Evolutionary conservation across 106 monocot species (phyloP).

Genomic region (Acorus gramineus): DNA sequence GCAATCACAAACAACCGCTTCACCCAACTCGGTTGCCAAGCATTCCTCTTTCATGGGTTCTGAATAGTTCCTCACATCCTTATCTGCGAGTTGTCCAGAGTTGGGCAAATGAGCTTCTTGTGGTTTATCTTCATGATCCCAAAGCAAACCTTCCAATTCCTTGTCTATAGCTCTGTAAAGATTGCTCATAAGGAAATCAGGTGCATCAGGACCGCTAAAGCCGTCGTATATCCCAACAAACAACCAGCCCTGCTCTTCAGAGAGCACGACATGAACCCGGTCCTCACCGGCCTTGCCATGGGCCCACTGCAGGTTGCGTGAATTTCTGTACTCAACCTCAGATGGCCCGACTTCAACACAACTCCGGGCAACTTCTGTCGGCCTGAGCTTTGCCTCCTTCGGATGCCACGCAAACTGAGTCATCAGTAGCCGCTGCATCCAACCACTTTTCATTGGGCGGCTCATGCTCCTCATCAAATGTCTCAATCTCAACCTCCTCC

Average conservation of each 20-base stretch:
- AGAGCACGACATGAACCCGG: constrained; percentile 92
- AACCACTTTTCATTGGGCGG: constrained; percentile 53
- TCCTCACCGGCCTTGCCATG: constrained; percentile 99
- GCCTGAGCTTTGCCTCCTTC: constrained; percentile 40
- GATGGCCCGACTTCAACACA: constrained; percentile 35
- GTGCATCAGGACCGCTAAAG: constrained; percentile 92
- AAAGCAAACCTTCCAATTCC: constrained; percentile 87
- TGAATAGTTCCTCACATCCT: constrained; percentile 9
- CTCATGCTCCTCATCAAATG: constrained; percentile 63
- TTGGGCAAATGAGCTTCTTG: constrained; percentile 1
- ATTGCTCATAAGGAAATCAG: constrained; percentile 90
- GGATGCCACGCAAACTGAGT: constrained; percentile 37
- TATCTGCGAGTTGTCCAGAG: constrained; percentile 17
- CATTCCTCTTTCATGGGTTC: constrained; percentile 9
- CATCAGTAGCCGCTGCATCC: constrained; percentile 52
- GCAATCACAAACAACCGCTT: constrained; percentile 5
- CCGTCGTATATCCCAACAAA: constrained; percentile 98
- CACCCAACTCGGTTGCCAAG: neutral
- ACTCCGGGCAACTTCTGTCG: constrained; percentile 2
- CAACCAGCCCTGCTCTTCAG: constrained; percentile 98
- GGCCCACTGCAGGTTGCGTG: constrained; percentile 87
- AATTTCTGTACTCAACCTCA: constrained; percentile 61
- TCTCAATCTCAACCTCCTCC: constrained; percentile 30
- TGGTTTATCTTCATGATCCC: constrained; percentile 70
- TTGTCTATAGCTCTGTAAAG: constrained; percentile 89